Evolutionary conservation across 345 rosid species (phyloP), one percentile per base, ranked within the genome.

Genomic region (Murraya paniculata): DNA sequence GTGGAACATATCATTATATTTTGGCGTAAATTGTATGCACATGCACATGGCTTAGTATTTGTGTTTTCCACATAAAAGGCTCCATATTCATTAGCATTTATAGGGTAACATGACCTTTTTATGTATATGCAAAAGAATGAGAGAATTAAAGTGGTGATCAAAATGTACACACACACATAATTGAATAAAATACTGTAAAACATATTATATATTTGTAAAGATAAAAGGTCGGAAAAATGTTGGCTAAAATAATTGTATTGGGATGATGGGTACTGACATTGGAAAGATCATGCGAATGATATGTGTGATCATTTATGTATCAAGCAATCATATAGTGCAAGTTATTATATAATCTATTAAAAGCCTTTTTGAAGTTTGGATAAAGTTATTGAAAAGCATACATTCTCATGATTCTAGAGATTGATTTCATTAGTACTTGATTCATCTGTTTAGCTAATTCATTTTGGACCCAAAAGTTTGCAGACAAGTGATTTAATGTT

Each of bases 11-110:
- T 89, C 81, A 87, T 89, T 81, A 62, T 74, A 82, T 62, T 82
- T 82, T 67, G 76, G 80, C 75, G 75, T 56, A 89, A 80, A 79
- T 73, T 80, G 88, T 85, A 78, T 55, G 89, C 92, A 89, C 89
- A 89, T 89, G 89, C 90, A 89, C 89, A 87, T 89, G 92, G 85
- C 82, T 84, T 75, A 14, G 50, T 13, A 75, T 74, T 65, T 85
- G 73, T 77, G 79, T 71, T 73, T 68, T 59, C 79, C 83, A 80
- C 74, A 78, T 80, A 80, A 77, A 79, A 77, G 55, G 68, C 87
- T 73, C 65, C 76, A 24, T 64, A 48, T 61, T 25, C 74, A 65
- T 69, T 53, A 50, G 61, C 64, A 69, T 33, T 36, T 68, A 66
- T 85, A 84, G 88, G 84, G 77, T 76, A 79, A 80, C 84, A 82